Conservation (phyloP, 345 rosid genomes). For the Cardamine resedifolia region DNA sequence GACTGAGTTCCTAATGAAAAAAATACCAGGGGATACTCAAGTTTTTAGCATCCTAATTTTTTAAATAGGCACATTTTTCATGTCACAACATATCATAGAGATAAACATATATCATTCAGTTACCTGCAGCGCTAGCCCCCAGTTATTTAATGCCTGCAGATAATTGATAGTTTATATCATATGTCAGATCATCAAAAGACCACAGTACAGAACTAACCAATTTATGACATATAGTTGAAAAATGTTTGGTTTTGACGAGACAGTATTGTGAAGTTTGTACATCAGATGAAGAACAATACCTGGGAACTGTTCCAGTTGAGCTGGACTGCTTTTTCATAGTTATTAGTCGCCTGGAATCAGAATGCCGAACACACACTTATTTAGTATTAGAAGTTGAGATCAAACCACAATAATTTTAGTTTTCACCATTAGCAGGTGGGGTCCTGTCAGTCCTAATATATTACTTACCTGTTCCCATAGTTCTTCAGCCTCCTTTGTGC, state of each 20-base stretch:
- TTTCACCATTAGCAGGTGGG: not conserved
- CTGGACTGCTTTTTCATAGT: conserved; percentile 94
- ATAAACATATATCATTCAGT: conserved; percentile 1
- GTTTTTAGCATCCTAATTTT: not conserved
- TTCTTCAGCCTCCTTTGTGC: conserved; percentile 99
- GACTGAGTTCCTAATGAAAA: conserved; percentile 80
- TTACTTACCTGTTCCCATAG: conserved; percentile 82
- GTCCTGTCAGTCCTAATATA: not conserved
- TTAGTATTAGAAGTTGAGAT: conserved; percentile 12
- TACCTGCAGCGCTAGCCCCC: conserved; percentile 99
- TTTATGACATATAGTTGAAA: not conserved
- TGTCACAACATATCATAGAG: conserved; percentile 14
- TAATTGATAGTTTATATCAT: conserved; percentile 22
- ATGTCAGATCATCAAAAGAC: conserved; percentile 8
- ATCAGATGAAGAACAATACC: conserved; percentile 43
- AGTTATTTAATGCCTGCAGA: conserved; percentile 91
- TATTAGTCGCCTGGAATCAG: conserved; percentile 77
- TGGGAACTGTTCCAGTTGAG: conserved; percentile 99
- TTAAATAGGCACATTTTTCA: not conserved
- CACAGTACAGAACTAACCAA: conserved; percentile 6
- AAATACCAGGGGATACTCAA: conserved; percentile 13
- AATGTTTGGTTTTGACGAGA: conserved; percentile 13
- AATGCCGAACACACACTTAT: not conserved
- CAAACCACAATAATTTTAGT: not conserved
- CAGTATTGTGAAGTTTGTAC: conserved; percentile 1